Conservation (phyloP, 2,329 filamentous ascomycete species). For the Talaromyces sp. region DNA sequence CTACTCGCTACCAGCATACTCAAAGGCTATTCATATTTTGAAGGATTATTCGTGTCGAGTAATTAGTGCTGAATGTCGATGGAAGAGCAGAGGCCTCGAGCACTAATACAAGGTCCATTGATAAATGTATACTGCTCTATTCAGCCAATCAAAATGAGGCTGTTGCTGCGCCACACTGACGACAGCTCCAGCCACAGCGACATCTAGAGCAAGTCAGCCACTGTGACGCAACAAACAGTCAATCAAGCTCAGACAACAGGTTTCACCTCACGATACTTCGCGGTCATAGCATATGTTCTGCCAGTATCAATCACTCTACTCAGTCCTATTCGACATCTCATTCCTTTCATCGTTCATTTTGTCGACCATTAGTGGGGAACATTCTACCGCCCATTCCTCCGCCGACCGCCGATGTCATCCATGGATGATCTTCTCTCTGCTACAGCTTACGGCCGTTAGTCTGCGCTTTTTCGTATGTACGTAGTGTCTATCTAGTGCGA, state of each 20-base stretch:
- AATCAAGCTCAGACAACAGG: not conserved
- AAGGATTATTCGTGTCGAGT: too few relatives aligned
- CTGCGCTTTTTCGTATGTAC: not conserved
- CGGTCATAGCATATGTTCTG: not conserved
- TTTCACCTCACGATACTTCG: not conserved
- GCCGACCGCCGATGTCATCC: slow-evolving; percentile 5
- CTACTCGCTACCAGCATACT: too few relatives aligned
- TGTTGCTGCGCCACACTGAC: not conserved
- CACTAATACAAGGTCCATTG: not conserved
- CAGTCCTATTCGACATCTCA: not conserved
- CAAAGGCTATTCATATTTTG: too few relatives aligned
- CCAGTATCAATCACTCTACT: not conserved
- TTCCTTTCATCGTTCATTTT: not conserved
- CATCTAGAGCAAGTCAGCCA: not conserved
- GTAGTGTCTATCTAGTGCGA: not conserved
- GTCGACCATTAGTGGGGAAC: not conserved
- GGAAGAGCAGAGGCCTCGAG: not conserved
- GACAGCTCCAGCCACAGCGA: not conserved
- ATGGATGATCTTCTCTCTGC: not conserved
- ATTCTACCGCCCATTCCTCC: not conserved
- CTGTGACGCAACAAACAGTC: not conserved
- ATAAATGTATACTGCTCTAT: not conserved
- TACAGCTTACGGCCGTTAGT: not conserved
- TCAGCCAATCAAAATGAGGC: not conserved
- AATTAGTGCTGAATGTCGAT: too few relatives aligned